phyloP scores from a whole-genome alignment of 2,329 filamentous ascomycete genomes.

The Ophiostoma pallidulum region DNA sequence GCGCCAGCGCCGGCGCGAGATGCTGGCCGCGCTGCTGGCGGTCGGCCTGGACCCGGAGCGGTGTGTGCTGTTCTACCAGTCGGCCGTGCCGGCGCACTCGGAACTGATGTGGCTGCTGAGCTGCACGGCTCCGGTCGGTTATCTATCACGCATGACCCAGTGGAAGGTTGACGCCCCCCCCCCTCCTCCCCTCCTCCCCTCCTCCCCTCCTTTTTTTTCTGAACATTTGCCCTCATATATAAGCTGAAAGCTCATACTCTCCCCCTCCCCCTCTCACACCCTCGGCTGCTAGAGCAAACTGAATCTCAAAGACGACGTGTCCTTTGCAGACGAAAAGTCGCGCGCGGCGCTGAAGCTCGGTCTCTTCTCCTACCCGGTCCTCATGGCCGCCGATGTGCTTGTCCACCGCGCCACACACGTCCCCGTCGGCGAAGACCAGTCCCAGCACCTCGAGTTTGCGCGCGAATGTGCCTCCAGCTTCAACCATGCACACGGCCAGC shows the following conservation, averaged over 20 bases:
- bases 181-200: background rate
- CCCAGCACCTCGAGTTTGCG: conserved; percentile 88
- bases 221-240: too few relatives aligned
- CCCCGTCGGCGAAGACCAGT: conserved; percentile 92
- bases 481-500: conserved; percentile 60
- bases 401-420: conserved; percentile 87
- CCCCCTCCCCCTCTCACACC: background rate
- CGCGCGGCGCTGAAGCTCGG: conserved; percentile 66
- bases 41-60: conserved; percentile 72
- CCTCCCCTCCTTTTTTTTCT: background rate
- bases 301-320: conserved; percentile 48
- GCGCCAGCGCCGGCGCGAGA: conserved; percentile 58
- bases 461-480: conserved; percentile 80
- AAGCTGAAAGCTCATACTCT: background rate
- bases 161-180: conserved; percentile 63
- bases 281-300: conserved; percentile 58
- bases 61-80: conserved; percentile 57
- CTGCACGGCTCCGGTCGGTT: conserved; percentile 83
- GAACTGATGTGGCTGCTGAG: conserved; percentile 97
- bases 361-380: conserved; percentile 89
- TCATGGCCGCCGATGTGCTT: conserved; percentile 90
- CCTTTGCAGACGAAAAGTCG: conserved; percentile 47
- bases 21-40: conserved; percentile 71
- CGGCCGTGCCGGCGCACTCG: conserved; percentile 63
- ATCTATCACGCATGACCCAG: conserved; percentile 96